Conservation (phyloP, 108 stramenopile genomes). For the Hondaea fermentalgiana region DNA sequence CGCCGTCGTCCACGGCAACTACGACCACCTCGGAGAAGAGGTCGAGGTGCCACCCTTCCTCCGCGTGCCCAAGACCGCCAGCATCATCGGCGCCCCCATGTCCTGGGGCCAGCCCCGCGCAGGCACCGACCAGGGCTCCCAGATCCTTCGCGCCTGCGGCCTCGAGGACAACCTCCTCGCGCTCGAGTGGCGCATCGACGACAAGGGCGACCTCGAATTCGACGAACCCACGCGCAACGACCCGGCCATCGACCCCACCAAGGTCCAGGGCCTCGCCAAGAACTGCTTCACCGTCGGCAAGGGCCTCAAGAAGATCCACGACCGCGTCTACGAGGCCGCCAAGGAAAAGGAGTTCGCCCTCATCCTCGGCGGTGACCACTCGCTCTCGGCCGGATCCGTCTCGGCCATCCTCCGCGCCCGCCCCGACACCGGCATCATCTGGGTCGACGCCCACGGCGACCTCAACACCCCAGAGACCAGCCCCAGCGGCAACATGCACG, state of each 20-base stretch:
- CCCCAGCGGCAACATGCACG: conserved; percentile 96
- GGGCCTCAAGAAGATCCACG: not conserved
- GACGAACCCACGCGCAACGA: not conserved
- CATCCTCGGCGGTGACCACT: conserved; percentile 95
- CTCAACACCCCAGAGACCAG: conserved; percentile 80
- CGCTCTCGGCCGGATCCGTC: conserved; percentile 81
- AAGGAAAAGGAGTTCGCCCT: conserved; percentile 65
- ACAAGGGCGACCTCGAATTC: conserved; percentile 23
- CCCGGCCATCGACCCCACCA: not conserved
- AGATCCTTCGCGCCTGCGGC: conserved; percentile 3
- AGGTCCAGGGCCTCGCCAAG: not conserved
- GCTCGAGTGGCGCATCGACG: conserved; percentile 26
- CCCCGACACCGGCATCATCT: conserved; percentile 85
- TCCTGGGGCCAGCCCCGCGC: conserved; percentile 16
- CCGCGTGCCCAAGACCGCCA: not conserved
- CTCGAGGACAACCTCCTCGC: not conserved
- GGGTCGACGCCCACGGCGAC: conserved; percentile 99
- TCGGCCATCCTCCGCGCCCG: conserved; percentile 69
- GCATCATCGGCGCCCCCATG: conserved; percentile 23
- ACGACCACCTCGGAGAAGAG: not conserved
- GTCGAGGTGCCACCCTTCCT: not conserved
- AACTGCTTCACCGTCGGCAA: not conserved
- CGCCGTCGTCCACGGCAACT: not conserved
- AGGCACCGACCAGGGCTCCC: conserved; percentile 13
- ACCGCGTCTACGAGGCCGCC: not conserved